phyloP scores from a whole-genome alignment of 2,329 filamentous ascomycete species.

The Tolypocladium amazonense region DNA sequence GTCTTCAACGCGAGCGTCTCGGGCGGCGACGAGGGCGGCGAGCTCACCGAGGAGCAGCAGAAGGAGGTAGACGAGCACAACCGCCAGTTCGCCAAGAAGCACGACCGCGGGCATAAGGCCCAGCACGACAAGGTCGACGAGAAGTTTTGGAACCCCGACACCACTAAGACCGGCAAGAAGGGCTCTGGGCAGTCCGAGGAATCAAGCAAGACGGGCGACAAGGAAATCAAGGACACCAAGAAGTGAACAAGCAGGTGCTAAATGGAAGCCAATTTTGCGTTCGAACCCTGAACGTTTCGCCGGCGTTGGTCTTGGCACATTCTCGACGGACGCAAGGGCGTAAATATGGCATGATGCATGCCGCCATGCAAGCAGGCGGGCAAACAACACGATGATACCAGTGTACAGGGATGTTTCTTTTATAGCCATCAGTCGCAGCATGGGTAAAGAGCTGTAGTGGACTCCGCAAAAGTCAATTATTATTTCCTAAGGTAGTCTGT shows the following conservation, averaged over 20 bases:
- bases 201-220: constrained; percentile 4
- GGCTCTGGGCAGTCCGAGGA: too few relatives aligned
- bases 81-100: constrained; percentile 41
- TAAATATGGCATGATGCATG: not conserved
- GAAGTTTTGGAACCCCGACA: constrained; percentile 35
- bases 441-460: not conserved
- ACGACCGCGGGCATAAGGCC: constrained; percentile 33
- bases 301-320: not conserved
- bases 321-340: not conserved
- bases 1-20: constrained; percentile 37
- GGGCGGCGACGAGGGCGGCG: constrained; percentile 14
- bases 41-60: constrained; percentile 39
- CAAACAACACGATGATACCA: not conserved
- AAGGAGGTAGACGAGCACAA: constrained; percentile 50
- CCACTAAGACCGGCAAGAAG: constrained; percentile 2
- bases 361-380: not conserved
- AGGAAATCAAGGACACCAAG: not conserved
- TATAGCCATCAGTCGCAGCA: not conserved
- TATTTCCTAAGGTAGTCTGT: not conserved
- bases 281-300: not conserved
- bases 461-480: not conserved
- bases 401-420: not conserved
- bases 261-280: too few relatives aligned
- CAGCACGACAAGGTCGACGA: constrained; percentile 41
- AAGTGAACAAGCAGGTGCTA: not conserved